Conservation (phyloP, 164 flowering plant species). For the Vitis cinerea region DNA sequence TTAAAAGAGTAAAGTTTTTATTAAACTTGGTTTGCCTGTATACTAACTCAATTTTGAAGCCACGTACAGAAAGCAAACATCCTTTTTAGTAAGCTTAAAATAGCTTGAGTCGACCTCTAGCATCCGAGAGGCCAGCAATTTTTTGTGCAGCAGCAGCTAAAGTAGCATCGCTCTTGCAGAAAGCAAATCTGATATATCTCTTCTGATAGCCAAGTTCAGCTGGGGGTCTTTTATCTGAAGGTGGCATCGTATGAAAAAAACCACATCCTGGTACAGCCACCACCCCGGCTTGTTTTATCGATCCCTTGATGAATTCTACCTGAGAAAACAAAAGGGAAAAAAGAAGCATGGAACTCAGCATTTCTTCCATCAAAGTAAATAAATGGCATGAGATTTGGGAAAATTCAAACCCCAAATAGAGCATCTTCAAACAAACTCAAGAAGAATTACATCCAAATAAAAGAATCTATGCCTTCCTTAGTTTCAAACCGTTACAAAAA, state of each 20-base stretch:
- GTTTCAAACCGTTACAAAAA: too few relatives aligned
- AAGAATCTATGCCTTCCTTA: too few relatives aligned
- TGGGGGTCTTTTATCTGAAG: constrained; percentile 7
- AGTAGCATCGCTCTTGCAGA: constrained; percentile 71
- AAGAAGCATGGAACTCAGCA: background rate
- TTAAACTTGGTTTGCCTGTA: too few relatives aligned
- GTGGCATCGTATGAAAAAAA: constrained; percentile 49
- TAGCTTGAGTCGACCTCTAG: constrained; percentile 14
- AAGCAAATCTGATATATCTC: constrained; percentile 78
- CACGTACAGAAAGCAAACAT: too few relatives aligned
- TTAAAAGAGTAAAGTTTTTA: too few relatives aligned
- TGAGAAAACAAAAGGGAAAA: constrained; percentile 20
- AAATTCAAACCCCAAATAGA: too few relatives aligned
- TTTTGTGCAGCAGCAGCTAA: constrained; percentile 56
- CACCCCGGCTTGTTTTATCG: constrained; percentile 60
- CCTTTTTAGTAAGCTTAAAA: too few relatives aligned
- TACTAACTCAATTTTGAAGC: too few relatives aligned
- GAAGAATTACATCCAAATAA: too few relatives aligned
- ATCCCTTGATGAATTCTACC: constrained; percentile 62
- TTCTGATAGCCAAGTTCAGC: constrained; percentile 28
- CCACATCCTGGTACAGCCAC: constrained; percentile 83
- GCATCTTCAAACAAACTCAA: too few relatives aligned
- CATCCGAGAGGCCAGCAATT: constrained; percentile 36
- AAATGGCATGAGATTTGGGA: background rate
- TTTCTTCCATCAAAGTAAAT: background rate